Base-by-base conservation (phyloP, 371 early-diverging fungal genomes). In the Mortierella sp. region DNA sequence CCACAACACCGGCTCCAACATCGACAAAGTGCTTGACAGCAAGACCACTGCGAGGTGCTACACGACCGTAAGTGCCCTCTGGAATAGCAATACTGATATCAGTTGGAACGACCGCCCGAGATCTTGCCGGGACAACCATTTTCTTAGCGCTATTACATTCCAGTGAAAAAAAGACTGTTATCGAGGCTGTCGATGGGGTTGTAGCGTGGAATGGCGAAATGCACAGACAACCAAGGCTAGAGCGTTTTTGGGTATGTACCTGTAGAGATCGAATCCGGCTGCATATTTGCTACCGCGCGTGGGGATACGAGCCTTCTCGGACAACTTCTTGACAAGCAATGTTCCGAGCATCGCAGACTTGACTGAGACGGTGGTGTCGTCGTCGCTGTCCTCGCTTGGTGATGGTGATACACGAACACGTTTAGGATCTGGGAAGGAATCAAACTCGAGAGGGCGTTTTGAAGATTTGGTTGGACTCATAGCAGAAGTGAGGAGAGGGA, bases 251-350 rank as follows among this genome's bases (percentile, higher is more conserved):
- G 48, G 19, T 41, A 7, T 31, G 34, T 87, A 94, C 90, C 94
- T 92, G 83, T 86, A 96, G 9, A 99, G 84, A 78, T 98, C 99
- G 73, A 97, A 99, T 27, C 99, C 99, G 26, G 99, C 98, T 24
- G 97, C 95, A 53, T 79, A 66, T 24, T 78, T 59, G 34, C 93
- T 91, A 7, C 96, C 96, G 55, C 97, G 88, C 8, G 84, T 87
- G 21, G 98, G 98, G 0, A 95, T 60, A 27, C 82, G 82, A 31
- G 95, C 98, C n/a, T 89, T 84, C 23, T 85, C 79, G 14, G 85
- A 87, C 10, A 90, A 72, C 42, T 79, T 81, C 67, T 89, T 86
- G 26, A 90, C 85, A n/a, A 85, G 67, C n/a, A 88, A 67, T 38
- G 58, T 52, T 3, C 76, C 76, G 8, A 74, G 58, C 65, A 60